These are phyloP conservation scores for Tylopilus vinaceipallidus DNA, from an alignment of 768 basidiomycete species.

Conservation along the genomic window DNA sequence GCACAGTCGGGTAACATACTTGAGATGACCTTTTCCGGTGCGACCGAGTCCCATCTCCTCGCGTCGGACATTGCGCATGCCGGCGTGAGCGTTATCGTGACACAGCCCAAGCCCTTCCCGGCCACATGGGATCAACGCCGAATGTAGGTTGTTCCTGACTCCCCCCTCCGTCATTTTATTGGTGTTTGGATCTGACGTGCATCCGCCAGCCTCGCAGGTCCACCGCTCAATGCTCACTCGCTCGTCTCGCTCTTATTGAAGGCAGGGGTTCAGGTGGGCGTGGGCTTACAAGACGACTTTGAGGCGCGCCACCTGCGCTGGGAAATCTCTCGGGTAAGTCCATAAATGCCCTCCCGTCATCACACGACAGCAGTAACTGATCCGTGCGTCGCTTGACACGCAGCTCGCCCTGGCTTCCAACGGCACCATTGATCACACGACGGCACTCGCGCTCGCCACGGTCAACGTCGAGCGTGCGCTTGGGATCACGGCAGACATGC, in stretches of 20 bases:
- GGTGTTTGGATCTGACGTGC: neutral
- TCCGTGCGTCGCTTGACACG: neutral
- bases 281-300: slow-evolving; percentile 43
- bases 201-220: slow-evolving; percentile 57
- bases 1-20: slow-evolving; percentile 54
- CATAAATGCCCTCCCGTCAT: neutral
- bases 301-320: slow-evolving; percentile 36
- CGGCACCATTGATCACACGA: slow-evolving; percentile 34
- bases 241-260: slow-evolving; percentile 51
- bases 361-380: neutral
- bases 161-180: neutral
- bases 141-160: slow-evolving; percentile 41
- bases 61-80: slow-evolving; percentile 67
- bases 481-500: slow-evolving; percentile 29
- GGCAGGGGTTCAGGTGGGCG: slow-evolving; percentile 60
- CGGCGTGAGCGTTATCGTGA: slow-evolving; percentile 69
- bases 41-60: slow-evolving; percentile 61
- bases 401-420: slow-evolving; percentile 41
- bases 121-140: slow-evolving; percentile 61
- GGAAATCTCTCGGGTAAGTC: slow-evolving; percentile 39
- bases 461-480: slow-evolving; percentile 44
- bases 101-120: slow-evolving; percentile 62
- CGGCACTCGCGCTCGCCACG: slow-evolving; percentile 38
- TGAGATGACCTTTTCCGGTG: slow-evolving; percentile 62
- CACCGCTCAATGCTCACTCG: slow-evolving; percentile 59